Conservation (phyloP, 352 stramenopile species). For the Pythium oligandrum region DNA sequence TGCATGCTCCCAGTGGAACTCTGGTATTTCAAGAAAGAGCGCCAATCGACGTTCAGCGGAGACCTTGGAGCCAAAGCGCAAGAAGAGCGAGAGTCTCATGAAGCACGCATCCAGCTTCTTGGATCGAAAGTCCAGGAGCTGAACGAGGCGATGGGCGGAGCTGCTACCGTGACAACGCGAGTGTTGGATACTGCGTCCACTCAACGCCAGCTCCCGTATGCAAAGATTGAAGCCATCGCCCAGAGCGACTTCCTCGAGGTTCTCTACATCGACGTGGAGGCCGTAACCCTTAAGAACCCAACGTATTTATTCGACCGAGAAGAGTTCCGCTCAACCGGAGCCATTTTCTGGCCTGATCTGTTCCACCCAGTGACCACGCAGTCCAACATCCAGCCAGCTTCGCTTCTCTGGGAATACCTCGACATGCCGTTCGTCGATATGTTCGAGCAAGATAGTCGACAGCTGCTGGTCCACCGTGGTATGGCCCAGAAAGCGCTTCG, state of each 20-base stretch:
- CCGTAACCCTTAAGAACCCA: not conserved
- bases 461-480: conserved; percentile 17
- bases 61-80: too few relatives aligned
- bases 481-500: conserved; percentile 4
- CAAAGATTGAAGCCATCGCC: conserved; percentile 1
- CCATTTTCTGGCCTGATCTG: conserved; percentile 27
- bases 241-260: not conserved
- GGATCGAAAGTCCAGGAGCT: too few relatives aligned
- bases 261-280: conserved; percentile 2
- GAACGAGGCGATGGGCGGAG: too few relatives aligned
- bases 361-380: conserved; percentile 15
- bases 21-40: conserved; percentile 7
- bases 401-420: conserved; percentile 21
- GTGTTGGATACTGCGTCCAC: too few relatives aligned
- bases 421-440: conserved; percentile 20
- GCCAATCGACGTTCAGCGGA: not conserved
- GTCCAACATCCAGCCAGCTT: conserved; percentile 13
- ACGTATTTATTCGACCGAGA: conserved; percentile 1
- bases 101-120: too few relatives aligned
- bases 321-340: conserved; percentile 1
- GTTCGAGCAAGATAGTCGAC: conserved; percentile 23
- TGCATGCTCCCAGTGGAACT: conserved; percentile 9
- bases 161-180: too few relatives aligned
- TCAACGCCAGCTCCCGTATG: too few relatives aligned
- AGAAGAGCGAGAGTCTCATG: too few relatives aligned